Evolutionary conservation across 495 filamentous ascomycete genomes (phyloP), one percentile per base, ranked within the genome.

Genomic region (Aspergillus nidulans): DNA sequence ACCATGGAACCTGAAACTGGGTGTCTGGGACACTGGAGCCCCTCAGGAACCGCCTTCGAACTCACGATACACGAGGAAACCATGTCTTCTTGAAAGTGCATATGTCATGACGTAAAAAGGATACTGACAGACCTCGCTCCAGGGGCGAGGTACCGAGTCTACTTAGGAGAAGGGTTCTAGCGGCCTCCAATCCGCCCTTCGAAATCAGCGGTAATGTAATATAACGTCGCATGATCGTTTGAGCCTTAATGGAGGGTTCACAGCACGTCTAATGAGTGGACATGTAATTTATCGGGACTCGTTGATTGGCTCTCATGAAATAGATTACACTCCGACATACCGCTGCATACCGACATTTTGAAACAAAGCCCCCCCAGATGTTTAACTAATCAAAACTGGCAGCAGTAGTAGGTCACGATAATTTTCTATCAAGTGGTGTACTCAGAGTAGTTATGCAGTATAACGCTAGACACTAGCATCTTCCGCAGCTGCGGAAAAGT

Each of bases 211-310:
- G 25, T 53, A 52, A 26, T 25, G 25, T 53, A 52, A 26, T 25
- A 24, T 44, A 56, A 49, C 53, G 46, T 44, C 28, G 16, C 53
- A 50, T 38, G 26, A 56, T 47, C 46, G 34, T 40, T 56, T 56
- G 49, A 26, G 30, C 36, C 39, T 42, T 36, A 24, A 21, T 24
- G 40, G 28, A 36, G 45, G 44, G 40, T 10, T 49, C 30, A 6
- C 9, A 34, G 9, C 9, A 12, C 30, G 30, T 12, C 9, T 12
- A 12, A 16, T 39, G 20, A 46, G 43, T 56, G 54, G 53, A 6
- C 10, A 13, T 2, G 2, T 16, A 36, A 34, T 38, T 9, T 38
- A 8, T 23, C 10, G 4, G 13, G 13, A 3, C 3, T 32, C 21
- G 25, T 0, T 28, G 1, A 40, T 51, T 56, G 54, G 54, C 12